Evolutionary conservation across 768 basidiomycete genomes (phyloP), one percentile per base, ranked within the genome.

Genomic region (Podaxis rugospora): DNA sequence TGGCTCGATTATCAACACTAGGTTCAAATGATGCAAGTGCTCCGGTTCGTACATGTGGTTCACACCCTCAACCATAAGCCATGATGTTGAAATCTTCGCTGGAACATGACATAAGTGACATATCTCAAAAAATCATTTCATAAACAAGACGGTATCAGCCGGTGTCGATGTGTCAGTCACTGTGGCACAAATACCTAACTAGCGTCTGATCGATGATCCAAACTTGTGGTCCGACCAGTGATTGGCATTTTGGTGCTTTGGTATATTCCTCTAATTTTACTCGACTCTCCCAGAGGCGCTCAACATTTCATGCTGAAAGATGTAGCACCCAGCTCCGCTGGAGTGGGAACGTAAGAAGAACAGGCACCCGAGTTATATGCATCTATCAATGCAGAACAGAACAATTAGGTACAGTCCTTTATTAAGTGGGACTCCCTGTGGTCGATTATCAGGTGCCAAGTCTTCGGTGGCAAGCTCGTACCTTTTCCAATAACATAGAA

Each of bases 21-120:
- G 6, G 40, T 14, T 42, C 40, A 42, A 42, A 18, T 42, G 40
- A 42, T 42, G 47, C 13, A 49, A 66, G 49, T 61, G 21, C 66
- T 63, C n/a, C 13, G 10, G 28, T 27, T 35, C 39, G 16, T 13
- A 16, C 32, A 13, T 40, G 35, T 51, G 35, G 47, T 47, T 37
- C 39, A 25, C 61, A 0, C 32, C 25, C 36, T 56, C 14, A 18
- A 32, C 39, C 40, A 54, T 4, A 42, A 0, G 40, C 14, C 39
- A 40, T 18, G 40, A 18, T 11, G 32, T 32, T 9, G 32, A 42
- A 42, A 42, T 42, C 40, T n/a, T 18, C 40, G n/a, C n/a, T 18
- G 14, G 40, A 32, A 32, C 32, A 32, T 32, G 32, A 32, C 32
- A 44, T n/a, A 44, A 44, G 42, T 16, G n/a, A 44, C 4, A 44